Base-by-base conservation (phyloP, 768 basidiomycete genomes). In the Xerocomus spinulosus region DNA sequence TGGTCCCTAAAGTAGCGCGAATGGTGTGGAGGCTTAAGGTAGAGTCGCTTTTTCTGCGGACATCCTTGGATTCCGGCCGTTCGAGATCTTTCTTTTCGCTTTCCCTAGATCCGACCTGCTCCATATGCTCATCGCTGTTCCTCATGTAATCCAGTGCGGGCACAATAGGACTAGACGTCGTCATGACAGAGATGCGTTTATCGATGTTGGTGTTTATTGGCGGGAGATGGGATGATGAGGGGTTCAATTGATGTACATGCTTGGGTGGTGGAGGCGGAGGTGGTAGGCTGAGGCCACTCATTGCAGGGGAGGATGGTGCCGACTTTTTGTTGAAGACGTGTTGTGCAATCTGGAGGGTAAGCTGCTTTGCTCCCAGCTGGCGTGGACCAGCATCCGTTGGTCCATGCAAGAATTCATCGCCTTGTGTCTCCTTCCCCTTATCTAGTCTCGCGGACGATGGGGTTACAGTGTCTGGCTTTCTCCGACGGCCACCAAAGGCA, bases 21-120 rank as follows among this genome's bases (percentile, higher is more conserved):
- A 87, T 78, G 17, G 87, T 89, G 52, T 78, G 78, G 60, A 83
- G 81, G 58, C 85, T 83, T 60, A 83, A 79, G n/a, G 86, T 88
- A 6, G 87, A 82, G 65, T 91, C 87, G 56, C 87, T 88, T 68
- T 85, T 87, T 58, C 87, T 71, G 83, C 87, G 85, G 26, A 74
- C 73, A 53, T 90, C 87, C 70, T 84, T 89, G 58, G 63, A 63
- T 38, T 78, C 75, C 35, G 50, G 57, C 61, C 68, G 56, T 37
- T 67, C 68, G 23, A 54, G 47, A 24, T 69, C 68, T 41, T 57
- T 71, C 55, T 51, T 54, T 37, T 58, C 60, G 28, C 50, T 61
- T 53, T 59, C 63, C 50, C 59, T 61, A 26, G 44, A 48, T 44
- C 46, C 42, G 3, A 49, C 12, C 25, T 51, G 55, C 15, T 62